Evolutionary conservation across 352 stramenopile species (phyloP).

Genomic region (Globisporangium iwayamae): DNA sequence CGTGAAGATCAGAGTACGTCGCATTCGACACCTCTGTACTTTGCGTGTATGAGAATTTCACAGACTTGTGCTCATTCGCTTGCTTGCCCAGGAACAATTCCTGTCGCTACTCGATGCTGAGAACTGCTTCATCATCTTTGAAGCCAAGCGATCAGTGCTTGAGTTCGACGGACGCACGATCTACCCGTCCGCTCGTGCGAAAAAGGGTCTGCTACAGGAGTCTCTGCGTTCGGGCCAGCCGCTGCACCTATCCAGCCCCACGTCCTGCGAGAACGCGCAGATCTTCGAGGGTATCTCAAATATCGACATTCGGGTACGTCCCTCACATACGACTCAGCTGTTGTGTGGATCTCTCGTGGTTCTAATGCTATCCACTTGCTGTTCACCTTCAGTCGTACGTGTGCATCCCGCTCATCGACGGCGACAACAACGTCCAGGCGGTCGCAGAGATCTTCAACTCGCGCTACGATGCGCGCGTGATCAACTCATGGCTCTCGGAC

Average conservation of each 20-base stretch:
- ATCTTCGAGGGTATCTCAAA: constrained; percentile 27
- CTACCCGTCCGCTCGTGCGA: constrained; percentile 32
- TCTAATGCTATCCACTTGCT: background rate
- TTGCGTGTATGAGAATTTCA: too few relatives aligned
- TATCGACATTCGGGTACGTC: constrained; percentile 42
- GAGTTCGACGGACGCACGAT: constrained; percentile 60
- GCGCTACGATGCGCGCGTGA: constrained; percentile 33
- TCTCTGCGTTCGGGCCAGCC: constrained; percentile 30
- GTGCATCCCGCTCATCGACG: constrained; percentile 65
- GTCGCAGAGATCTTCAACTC: constrained; percentile 74
- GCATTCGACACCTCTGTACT: background rate
- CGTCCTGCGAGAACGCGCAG: constrained; percentile 19
- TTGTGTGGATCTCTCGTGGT: background rate
- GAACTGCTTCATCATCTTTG: constrained; percentile 58
- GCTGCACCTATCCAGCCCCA: constrained; percentile 28
- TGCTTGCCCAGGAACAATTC: constrained; percentile 37
- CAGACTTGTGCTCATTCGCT: background rate
- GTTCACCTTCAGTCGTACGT: constrained; percentile 40
- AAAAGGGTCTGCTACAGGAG: constrained; percentile 20
- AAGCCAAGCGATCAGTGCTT: constrained; percentile 44
- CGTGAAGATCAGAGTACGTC: constrained; percentile 35
- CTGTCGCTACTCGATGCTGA: constrained; percentile 58
- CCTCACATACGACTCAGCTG: background rate
- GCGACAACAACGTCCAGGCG: constrained; percentile 40
- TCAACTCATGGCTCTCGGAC: constrained; percentile 42